These are phyloP conservation scores for Collybia nuda DNA, from an alignment of 768 basidiomycete genomes.

Conservation along the genomic window DNA sequence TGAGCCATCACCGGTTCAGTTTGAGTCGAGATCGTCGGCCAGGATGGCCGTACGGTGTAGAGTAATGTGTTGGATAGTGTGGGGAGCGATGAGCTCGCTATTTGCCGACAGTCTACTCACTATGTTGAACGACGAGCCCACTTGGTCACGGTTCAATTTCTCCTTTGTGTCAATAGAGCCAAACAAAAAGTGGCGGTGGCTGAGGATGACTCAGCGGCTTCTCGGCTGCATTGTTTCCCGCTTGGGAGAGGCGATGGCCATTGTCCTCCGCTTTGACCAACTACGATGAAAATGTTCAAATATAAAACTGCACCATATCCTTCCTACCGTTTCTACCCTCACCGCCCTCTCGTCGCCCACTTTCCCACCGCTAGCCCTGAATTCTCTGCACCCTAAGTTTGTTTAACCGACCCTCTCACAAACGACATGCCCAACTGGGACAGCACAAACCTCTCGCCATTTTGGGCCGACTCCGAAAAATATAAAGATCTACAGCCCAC, in stretches of 20 bases:
- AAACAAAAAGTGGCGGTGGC: slow-evolving; percentile 19
- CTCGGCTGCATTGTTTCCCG: background rate
- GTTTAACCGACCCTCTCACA: slow-evolving; percentile 23
- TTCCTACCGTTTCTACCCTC: background rate
- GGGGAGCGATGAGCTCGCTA: slow-evolving; percentile 14
- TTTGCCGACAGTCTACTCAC: slow-evolving; percentile 14
- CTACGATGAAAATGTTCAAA: slow-evolving; percentile 16
- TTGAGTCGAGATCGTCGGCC: slow-evolving; percentile 12
- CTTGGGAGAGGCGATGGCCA: slow-evolving; percentile 5
- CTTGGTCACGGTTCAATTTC: slow-evolving; percentile 30
- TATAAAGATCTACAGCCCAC: slow-evolving; percentile 12
- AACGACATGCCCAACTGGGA: slow-evolving; percentile 46
- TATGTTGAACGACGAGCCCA: slow-evolving; percentile 22
- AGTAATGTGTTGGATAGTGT: slow-evolving; percentile 8
- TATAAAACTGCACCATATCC: slow-evolving; percentile 6
- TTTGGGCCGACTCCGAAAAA: slow-evolving; percentile 24
- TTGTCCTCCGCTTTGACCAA: slow-evolving; percentile 12
- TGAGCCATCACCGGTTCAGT: slow-evolving; percentile 41
- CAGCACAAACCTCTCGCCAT: slow-evolving; percentile 39
- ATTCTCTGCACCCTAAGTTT: background rate
- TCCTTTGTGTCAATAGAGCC: slow-evolving; percentile 32
- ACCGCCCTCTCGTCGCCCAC: background rate
- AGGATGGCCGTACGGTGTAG: slow-evolving; percentile 5
- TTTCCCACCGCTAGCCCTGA: background rate
- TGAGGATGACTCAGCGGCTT: slow-evolving; percentile 14